Evolutionary conservation across 2,329 filamentous ascomycete species (phyloP).

Genomic region (Leptographium galeiforme): DNA sequence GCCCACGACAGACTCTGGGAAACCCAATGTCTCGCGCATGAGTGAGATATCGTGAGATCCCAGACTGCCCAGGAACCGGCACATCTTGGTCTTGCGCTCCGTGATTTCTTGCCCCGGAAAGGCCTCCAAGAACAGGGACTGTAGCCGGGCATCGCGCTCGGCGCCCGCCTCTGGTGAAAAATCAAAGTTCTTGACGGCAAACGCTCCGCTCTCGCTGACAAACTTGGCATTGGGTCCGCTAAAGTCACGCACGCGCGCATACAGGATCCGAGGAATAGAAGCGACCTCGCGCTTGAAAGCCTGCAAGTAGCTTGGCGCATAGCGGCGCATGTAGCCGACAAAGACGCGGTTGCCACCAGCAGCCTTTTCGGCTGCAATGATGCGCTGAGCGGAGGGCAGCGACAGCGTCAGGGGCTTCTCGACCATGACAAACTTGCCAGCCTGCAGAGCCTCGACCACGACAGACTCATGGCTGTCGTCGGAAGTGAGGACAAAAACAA

Average conservation of each 20-base stretch:
- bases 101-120: constrained; percentile 19
- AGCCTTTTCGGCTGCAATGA: constrained; percentile 34
- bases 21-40: constrained; percentile 40
- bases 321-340: constrained; percentile 49
- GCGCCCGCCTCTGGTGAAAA: constrained; percentile 15
- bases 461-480: no score
- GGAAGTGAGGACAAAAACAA: constrained; percentile 13
- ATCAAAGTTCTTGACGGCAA: constrained; percentile 26
- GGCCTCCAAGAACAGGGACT: constrained; percentile 15
- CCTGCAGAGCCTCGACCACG: constrained; percentile 33
- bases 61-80: constrained; percentile 16
- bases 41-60: constrained; percentile 40
- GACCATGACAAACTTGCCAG: constrained; percentile 41
- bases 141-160: constrained; percentile 8
- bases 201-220: constrained; percentile 33
- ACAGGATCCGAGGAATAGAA: constrained; percentile 36
- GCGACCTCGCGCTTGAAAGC: constrained; percentile 38
- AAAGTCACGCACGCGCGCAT: constrained; percentile 33
- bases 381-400: constrained; percentile 27
- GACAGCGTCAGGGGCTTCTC: constrained; percentile 45
- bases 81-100: background rate
- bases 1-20: constrained; percentile 27
- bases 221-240: constrained; percentile 39
- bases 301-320: constrained; percentile 39
- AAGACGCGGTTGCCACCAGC: constrained; percentile 32